Evolutionary conservation across 1,284 basidiomycete species (phyloP), one percentile per base, ranked within the genome.

Genomic region (Earliella scabrosa): DNA sequence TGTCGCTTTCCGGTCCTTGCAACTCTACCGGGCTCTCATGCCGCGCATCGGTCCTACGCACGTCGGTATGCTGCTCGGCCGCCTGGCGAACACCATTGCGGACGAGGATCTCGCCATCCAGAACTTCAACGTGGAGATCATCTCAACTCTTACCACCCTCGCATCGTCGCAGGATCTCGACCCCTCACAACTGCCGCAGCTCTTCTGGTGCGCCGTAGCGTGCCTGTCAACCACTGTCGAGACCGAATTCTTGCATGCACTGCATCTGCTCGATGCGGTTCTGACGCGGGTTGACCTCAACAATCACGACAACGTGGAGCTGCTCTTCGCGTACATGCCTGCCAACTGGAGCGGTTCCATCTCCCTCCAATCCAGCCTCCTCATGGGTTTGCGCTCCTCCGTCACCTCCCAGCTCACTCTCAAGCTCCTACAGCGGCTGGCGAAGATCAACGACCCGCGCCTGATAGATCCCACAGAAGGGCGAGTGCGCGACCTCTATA

Each of bases 141-240:
- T 98, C 36, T 78, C 85, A 36, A 96, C 94, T 0, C 80, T 98
- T 50, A 85, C 82, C 16, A 78, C 87, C 9, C 79, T 95, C 52
- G 85, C 86, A 11, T 79, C 81, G 32, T 77, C 80, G 7, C 74
- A 81, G 18, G 81, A 87, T 40, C 73, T 87, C 11, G 81, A 89
- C 57, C 77, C 79, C 26, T 74, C 82, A 3, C 78, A 90, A 26
- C 76, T 94, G 27, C 92, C 93, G 0, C 92, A 93, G 66, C 78
- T 95, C 40, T 97, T 93, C 73, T 97, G 95, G 95, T 89, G 87
- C 64, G 81, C 88, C 2, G 82, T 86, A 40, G 94, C 93, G 1
- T 93, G 90, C 63, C 79, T 97, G 26, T 88, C 85, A 20, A 96
- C 94, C 0, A 88, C 89, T 0, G 88, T 91, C 44, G 93, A 97